A percentile compares a stretch with the other conserved stretches of the same genome.
These are phyloP conservation scores for Vaucheria bursata DNA, from an alignment of 352 stramenopile genomes.

Conservation along the genomic window DNA sequence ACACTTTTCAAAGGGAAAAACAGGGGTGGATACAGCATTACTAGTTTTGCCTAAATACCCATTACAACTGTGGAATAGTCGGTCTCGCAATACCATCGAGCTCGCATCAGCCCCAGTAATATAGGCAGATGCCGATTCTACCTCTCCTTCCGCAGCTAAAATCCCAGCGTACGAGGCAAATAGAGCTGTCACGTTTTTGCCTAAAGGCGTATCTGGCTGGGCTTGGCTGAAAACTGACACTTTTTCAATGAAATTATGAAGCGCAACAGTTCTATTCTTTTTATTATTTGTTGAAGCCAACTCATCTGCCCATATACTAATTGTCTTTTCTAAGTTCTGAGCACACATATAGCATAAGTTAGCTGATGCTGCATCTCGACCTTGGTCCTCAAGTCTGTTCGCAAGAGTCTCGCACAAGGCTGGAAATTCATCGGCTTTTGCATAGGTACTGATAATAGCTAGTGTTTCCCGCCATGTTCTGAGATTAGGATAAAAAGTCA, in stretches of 20 bases:
- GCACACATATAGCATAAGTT: constrained; percentile 90
- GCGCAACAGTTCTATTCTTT: constrained; percentile 55
- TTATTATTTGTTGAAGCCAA: constrained; percentile 20
- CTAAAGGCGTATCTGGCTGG: constrained; percentile 11
- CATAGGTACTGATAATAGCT: constrained; percentile 93
- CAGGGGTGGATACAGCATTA: not conserved
- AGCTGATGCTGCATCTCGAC: constrained; percentile 73
- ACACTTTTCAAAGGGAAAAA: constrained; percentile 26
- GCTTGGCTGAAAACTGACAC: constrained; percentile 40
- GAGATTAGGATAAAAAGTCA: too few relatives aligned
- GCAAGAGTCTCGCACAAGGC: constrained; percentile 85
- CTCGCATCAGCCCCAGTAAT: constrained; percentile 14
- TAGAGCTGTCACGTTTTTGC: constrained; percentile 25
- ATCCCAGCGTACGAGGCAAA: constrained; percentile 44
- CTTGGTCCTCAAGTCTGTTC: constrained; percentile 70
- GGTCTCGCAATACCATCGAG: not conserved
- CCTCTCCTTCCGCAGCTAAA: constrained; percentile 39
- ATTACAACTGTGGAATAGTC: constrained; percentile 36
- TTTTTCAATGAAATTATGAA: constrained; percentile 87
- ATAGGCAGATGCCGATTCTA: constrained; percentile 29
- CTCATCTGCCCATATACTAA: constrained; percentile 36
- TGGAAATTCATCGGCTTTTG: constrained; percentile 88
- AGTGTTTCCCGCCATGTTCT: constrained; percentile 85
- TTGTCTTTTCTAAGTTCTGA: constrained; percentile 57
- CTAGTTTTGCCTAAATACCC: constrained; percentile 1